Conservation (phyloP, 176 grass and related monocot species). For the Musa schizocarpa region DNA sequence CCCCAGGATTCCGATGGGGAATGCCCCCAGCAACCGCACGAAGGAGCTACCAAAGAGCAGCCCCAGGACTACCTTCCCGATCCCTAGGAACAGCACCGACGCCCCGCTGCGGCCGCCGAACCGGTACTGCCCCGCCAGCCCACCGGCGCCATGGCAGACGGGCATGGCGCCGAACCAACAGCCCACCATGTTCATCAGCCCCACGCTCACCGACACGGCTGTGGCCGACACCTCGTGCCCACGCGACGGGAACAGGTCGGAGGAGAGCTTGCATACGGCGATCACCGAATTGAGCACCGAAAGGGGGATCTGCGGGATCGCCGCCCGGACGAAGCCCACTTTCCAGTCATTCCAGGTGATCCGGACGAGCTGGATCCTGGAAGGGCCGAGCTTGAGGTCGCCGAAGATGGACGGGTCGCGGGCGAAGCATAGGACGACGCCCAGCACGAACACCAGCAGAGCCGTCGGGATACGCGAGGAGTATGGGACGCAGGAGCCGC, state of each 20-base stretch:
- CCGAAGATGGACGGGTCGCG: slow-evolving; percentile 56
- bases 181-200: slow-evolving; percentile 72
- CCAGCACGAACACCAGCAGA: slow-evolving; percentile 59
- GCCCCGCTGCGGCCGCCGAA: slow-evolving; percentile 85
- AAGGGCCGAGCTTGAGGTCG: slow-evolving; percentile 54
- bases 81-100: slow-evolving; percentile 66
- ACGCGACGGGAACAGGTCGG: slow-evolving; percentile 66
- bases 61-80: slow-evolving; percentile 52
- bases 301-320: slow-evolving; percentile 75
- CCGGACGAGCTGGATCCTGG: slow-evolving; percentile 36
- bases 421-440: slow-evolving; percentile 62
- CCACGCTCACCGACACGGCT: slow-evolving; percentile 70
- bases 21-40: slow-evolving; percentile 52
- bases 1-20: slow-evolving; percentile 76
- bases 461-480: slow-evolving; percentile 46
- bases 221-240: slow-evolving; percentile 44
- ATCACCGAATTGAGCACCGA: slow-evolving; percentile 86
- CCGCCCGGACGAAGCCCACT: slow-evolving; percentile 54
- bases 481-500: slow-evolving; percentile 5
- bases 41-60: slow-evolving; percentile 76
- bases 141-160: slow-evolving; percentile 75
- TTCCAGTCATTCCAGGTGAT: slow-evolving; percentile 76
- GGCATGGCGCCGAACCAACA: slow-evolving; percentile 99
- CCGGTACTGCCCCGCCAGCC: slow-evolving; percentile 74
- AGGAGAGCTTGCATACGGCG: slow-evolving; percentile 90